Percentiles rank a stretch among this genome's conserved stretches.
phyloP scores from a whole-genome alignment of 805 yeast species.

The Metschnikowia baotianmanensis region DNA sequence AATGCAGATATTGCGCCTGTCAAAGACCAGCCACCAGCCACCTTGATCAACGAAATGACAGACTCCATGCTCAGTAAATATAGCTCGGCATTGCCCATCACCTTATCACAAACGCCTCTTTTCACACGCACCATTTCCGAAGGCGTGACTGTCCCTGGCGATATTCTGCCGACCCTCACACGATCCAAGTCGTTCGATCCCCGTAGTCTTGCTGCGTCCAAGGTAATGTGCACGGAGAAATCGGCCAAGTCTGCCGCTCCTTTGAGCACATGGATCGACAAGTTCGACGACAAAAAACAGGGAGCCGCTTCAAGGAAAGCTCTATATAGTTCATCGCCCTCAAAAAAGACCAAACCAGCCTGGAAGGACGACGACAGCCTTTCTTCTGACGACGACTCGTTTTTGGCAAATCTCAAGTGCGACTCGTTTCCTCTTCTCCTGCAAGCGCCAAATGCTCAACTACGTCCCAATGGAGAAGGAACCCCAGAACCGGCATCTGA shows the following conservation, averaged over 20 bases:
- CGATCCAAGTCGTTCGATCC: conserved; percentile 39
- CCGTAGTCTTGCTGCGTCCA: conserved; percentile 5
- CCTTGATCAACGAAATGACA: conserved; percentile 32
- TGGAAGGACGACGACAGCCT: conserved; percentile 7
- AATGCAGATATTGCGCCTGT: conserved; percentile 13
- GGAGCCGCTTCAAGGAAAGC: too few relatives aligned
- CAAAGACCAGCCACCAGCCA: conserved; percentile 13
- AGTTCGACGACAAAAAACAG: conserved; percentile 20
- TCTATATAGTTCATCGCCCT: too few relatives aligned
- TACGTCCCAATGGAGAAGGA: background rate
- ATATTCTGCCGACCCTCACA: conserved; percentile 31
- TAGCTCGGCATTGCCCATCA: conserved; percentile 35
- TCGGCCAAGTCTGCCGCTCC: conserved; percentile 2
- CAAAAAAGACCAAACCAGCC: background rate
- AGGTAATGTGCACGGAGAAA: conserved; percentile 12
- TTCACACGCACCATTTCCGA: conserved; percentile 36
- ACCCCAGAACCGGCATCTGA: background rate
- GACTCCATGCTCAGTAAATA: conserved; percentile 42
- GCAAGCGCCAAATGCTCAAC: background rate
- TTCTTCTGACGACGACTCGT: conserved; percentile 28
- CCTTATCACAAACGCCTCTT: conserved; percentile 32
- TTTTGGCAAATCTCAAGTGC: conserved; percentile 14
- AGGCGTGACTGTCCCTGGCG: conserved; percentile 16
- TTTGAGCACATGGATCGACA: conserved; percentile 31
- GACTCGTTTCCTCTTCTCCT: conserved; percentile 10